phyloP scores from a whole-genome alignment of 169 alveolate species.

The Plasmodium adleri region DNA sequence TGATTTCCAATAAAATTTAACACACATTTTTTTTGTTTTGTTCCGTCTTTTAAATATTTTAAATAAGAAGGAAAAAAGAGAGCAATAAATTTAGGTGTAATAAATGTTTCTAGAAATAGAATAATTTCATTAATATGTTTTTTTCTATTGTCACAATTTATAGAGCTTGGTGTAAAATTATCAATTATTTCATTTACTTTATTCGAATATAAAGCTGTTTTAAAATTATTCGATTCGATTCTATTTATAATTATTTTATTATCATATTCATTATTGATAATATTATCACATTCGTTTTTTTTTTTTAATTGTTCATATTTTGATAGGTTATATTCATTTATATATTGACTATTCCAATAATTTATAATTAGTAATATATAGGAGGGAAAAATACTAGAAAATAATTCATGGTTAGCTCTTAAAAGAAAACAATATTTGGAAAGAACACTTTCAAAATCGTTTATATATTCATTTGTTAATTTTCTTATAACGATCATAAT shows the following conservation, averaged over 20 bases:
- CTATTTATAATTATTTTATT: background rate
- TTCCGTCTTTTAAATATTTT: constrained; percentile 40
- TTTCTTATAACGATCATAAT: constrained; percentile 65
- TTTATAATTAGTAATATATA: constrained; percentile 53
- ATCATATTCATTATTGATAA: background rate
- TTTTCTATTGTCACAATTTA: background rate
- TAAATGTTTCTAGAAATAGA: constrained; percentile 57
- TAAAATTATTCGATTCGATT: no score
- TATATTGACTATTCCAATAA: constrained; percentile 33
- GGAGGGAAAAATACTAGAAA: constrained; percentile 58
- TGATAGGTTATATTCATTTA: background rate
- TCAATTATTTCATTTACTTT: constrained; percentile 25
- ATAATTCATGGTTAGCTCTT: constrained; percentile 59
- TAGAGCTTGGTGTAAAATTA: no score
- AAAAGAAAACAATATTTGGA: constrained; percentile 50
- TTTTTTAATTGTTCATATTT: background rate
- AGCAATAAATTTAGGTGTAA: constrained; percentile 75
- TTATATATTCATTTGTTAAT: constrained; percentile 31
- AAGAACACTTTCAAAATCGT: constrained; percentile 9
- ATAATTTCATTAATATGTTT: constrained; percentile 38
- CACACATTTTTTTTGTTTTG: constrained; percentile 63
- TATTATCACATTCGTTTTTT: background rate
- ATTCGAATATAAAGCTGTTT: constrained; percentile 21
- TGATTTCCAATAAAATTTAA: constrained; percentile 54
- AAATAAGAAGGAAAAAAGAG: constrained; percentile 73